Evolutionary conservation across 2,329 filamentous ascomycete species (phyloP).

Genomic region (Chaetomiaceae sp.): DNA sequence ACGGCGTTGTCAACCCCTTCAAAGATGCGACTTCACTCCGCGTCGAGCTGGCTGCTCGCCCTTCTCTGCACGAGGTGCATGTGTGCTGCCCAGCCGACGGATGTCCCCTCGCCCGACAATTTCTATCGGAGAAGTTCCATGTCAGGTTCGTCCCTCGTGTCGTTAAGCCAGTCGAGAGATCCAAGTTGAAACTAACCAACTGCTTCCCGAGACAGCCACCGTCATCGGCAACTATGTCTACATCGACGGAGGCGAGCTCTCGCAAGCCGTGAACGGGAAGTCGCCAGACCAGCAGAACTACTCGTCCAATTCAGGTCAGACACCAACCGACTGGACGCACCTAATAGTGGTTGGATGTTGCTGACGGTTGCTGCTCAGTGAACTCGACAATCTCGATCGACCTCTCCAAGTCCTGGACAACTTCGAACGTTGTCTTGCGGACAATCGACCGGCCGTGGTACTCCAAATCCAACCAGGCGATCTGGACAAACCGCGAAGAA

Average conservation of each 20-base stretch:
- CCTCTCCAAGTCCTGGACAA: constrained; percentile 21
- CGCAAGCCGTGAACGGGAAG: constrained; percentile 12
- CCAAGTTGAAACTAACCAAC: not conserved
- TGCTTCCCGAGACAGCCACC: constrained; percentile 2
- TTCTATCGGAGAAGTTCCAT: constrained; percentile 7
- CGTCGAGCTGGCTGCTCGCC: constrained; percentile 1
- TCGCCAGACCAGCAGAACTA: not conserved
- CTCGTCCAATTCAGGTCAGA: not conserved
- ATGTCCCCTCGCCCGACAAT: constrained; percentile 10
- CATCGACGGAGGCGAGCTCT: constrained; percentile 21
- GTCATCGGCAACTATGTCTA: constrained; percentile 22
- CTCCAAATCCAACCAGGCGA: constrained; percentile 3
- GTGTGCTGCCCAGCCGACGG: not conserved
- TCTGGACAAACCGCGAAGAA: constrained; percentile 11
- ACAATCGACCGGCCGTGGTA: constrained; percentile 6
- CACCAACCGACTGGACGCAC: not conserved
- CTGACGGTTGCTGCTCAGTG: not conserved
- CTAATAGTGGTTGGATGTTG: not conserved
- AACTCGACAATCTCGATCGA: constrained; percentile 25
- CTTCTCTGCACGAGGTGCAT: not conserved
- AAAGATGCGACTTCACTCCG: constrained; percentile 2
- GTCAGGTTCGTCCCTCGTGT: constrained; percentile 4
- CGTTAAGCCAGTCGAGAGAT: too few species aligned
- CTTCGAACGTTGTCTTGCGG: not conserved
- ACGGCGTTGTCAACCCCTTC: too few species aligned